Evolutionary conservation across 108 stramenopile genomes (phyloP).

Genomic region (Nitzschia palea): DNA sequence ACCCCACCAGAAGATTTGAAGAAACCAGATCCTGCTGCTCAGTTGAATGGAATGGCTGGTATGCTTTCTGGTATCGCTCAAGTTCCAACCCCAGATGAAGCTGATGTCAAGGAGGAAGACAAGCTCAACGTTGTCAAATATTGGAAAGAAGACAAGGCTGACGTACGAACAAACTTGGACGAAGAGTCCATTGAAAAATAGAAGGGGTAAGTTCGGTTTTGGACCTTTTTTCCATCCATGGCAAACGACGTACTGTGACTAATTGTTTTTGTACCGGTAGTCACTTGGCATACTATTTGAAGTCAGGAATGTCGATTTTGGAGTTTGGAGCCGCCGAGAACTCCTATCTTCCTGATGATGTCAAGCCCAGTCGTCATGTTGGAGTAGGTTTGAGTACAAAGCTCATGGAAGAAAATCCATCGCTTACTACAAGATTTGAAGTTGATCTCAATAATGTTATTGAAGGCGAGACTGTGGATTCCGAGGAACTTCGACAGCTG

Average conservation of each 20-base stretch:
- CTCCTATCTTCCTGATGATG: conserved; percentile 74
- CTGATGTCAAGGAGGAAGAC: conserved; percentile 38
- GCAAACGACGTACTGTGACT: too few relatives aligned
- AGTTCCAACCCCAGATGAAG: conserved; percentile 32
- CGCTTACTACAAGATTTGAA: conserved; percentile 63
- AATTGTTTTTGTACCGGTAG: conserved; percentile 25
- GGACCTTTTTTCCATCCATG: not conserved
- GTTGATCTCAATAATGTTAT: conserved; percentile 83
- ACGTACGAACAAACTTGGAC: conserved; percentile 65
- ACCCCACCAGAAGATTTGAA: conserved; percentile 47
- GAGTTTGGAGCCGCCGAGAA: conserved; percentile 85
- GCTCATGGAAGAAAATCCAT: conserved; percentile 76
- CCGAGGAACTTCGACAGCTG: conserved; percentile 58
- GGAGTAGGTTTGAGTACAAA: conserved; percentile 66
- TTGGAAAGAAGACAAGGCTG: conserved; percentile 62
- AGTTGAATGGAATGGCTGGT: conserved; percentile 35
- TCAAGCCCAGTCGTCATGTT: conserved; percentile 70
- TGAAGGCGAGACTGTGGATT: conserved; percentile 65
- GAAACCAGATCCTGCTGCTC: conserved; percentile 23
- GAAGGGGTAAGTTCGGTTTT: conserved; percentile 47
- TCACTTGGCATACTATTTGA: conserved; percentile 77
- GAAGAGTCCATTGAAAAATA: conserved; percentile 64
- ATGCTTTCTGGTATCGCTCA: conserved; percentile 37
- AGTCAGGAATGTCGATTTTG: conserved; percentile 79
- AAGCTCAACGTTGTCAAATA: conserved; percentile 60